phyloP scores from a whole-genome alignment of 2,329 filamentous ascomycete species.

The Amesomyces nigricolor region DNA sequence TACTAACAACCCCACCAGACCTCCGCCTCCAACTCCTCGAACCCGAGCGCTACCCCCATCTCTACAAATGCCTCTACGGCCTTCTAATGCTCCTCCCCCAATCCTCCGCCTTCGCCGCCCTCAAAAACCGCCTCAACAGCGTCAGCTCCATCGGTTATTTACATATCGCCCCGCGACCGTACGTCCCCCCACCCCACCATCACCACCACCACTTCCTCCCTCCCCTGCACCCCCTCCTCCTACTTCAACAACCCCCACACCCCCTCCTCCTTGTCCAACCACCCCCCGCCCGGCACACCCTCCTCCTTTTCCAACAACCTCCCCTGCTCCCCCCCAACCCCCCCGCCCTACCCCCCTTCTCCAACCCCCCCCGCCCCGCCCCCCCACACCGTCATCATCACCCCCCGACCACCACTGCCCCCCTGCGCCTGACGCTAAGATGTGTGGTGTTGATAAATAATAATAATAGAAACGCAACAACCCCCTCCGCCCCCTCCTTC shows the following conservation, averaged over 20 bases:
- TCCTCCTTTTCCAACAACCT: not conserved
- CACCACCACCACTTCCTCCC: conserved; percentile 19
- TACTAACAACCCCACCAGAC: conserved; percentile 48
- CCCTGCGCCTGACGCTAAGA: no score
- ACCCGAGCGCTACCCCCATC: conserved; percentile 86
- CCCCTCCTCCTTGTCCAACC: not conserved
- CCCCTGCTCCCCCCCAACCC: conserved; percentile 28
- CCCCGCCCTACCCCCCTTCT: conserved; percentile 23
- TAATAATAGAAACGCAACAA: conserved; percentile 39
- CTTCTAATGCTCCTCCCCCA: conserved; percentile 97
- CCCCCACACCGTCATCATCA: no score
- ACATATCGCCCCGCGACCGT: conserved; percentile 74
- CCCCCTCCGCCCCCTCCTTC: conserved; percentile 51
- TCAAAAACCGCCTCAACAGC: conserved; percentile 94
- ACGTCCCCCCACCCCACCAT: conserved; percentile 42
- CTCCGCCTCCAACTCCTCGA: conserved; percentile 91
- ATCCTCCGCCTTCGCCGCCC: conserved; percentile 90
- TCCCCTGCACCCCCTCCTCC: not conserved
- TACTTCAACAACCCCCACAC: conserved; percentile 17
- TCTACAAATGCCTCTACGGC: conserved; percentile 97
- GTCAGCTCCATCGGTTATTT: conserved; percentile 96
- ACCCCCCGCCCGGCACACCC: no score
- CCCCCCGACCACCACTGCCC: no score
- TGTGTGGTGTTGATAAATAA: no score
- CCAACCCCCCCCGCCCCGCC: conserved; percentile 32